Evolutionary conservation across 768 basidiomycete species (phyloP).

Genomic region (Ramaria sp.): DNA sequence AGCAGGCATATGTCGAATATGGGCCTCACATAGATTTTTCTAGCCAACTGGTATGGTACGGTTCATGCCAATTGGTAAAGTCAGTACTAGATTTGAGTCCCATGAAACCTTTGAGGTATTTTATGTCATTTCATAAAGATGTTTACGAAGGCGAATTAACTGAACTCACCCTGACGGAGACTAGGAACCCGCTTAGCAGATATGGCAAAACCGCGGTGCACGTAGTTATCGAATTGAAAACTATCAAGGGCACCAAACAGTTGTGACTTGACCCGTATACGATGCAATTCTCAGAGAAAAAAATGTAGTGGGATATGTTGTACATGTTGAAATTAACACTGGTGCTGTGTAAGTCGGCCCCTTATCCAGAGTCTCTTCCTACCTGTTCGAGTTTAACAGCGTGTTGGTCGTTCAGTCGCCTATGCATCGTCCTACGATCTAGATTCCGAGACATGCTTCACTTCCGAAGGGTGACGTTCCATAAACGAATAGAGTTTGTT

Average conservation of each 20-base stretch:
- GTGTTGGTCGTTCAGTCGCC: slow-evolving; percentile 93
- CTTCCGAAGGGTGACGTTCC: slow-evolving; percentile 94
- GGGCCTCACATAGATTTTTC: too few species aligned
- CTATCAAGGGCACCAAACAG: slow-evolving; percentile 87
- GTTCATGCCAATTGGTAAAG: too few species aligned
- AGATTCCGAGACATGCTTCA: slow-evolving; percentile 97
- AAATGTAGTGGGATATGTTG: slow-evolving; percentile 91
- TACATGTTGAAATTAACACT: slow-evolving; percentile 88
- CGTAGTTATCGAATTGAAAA: slow-evolving; percentile 92
- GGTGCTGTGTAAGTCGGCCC: slow-evolving; percentile 98
- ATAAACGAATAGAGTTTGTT: slow-evolving; percentile 91
- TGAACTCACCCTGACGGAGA: slow-evolving; percentile 89
- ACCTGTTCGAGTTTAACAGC: slow-evolving; percentile 46
- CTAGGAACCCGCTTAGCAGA: slow-evolving; percentile 93
- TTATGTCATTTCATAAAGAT: too few species aligned
- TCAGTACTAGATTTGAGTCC: too few species aligned
- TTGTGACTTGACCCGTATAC: slow-evolving; percentile 90
- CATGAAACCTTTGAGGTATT: too few species aligned
- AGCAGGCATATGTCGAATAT: too few species aligned
- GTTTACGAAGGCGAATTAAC: slow-evolving; percentile 99
- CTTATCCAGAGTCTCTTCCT: too few species aligned
- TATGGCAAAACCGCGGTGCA: slow-evolving; percentile 99
- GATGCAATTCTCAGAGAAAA: slow-evolving; percentile 97
- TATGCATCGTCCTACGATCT: slow-evolving; percentile 97
- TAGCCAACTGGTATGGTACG: too few species aligned